phyloP scores from a whole-genome alignment of 2,329 filamentous ascomycete genomes.

The Stenocarpella maydis region DNA sequence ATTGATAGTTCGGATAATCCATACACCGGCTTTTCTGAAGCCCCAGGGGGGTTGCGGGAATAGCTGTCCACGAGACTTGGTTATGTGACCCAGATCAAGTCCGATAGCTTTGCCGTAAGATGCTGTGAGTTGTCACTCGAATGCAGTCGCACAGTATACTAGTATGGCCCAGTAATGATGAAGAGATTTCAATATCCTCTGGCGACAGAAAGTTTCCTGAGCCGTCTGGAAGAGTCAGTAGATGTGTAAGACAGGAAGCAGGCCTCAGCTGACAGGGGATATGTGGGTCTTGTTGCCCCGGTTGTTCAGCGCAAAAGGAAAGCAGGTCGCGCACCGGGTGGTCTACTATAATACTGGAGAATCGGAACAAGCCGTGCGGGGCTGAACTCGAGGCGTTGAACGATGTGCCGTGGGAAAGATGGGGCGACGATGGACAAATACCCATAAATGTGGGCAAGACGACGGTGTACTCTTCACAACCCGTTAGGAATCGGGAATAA shows the following conservation, averaged over 20 bases:
- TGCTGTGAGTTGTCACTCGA: not conserved
- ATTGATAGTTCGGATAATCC: not conserved
- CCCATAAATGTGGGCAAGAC: constrained; percentile 5
- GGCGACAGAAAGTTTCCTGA: not conserved
- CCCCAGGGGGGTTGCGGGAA: no score
- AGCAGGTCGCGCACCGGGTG: not conserved
- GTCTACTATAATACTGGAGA: constrained; percentile 18
- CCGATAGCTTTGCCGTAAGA: not conserved
- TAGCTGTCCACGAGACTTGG: not conserved
- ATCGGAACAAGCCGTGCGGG: not conserved
- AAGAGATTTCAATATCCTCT: not conserved
- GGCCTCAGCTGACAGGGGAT: constrained; percentile 4
- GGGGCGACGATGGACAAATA: not conserved
- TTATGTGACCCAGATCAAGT: no score
- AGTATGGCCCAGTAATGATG: no score
- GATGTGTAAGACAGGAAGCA: not conserved
- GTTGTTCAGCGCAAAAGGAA: not conserved
- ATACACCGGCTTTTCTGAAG: no score
- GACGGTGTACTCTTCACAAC: not conserved
- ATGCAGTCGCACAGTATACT: not conserved
- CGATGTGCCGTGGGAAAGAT: not conserved
- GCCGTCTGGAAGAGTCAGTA: not conserved
- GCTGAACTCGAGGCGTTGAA: not conserved
- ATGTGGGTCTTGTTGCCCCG: not conserved
- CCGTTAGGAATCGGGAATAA: not conserved